Evolutionary conservation across 2,329 filamentous ascomycete species (phyloP), one percentile per base, ranked within the genome.

Genomic region (Xylaria sp.): DNA sequence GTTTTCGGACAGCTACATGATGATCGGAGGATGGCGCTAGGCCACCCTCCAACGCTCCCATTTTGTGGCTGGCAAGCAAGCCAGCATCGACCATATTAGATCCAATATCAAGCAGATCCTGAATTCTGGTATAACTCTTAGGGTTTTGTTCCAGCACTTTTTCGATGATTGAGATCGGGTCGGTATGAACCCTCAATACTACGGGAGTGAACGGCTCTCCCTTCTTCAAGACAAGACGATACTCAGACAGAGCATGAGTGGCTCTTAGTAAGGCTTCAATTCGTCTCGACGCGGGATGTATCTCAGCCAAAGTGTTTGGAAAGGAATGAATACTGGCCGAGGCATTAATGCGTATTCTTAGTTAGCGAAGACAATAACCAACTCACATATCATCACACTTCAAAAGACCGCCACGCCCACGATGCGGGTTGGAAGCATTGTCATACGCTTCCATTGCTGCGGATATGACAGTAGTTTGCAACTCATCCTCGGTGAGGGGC

Each of bases 181-280:
- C 93, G 0, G 87, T 82, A 76, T 92, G 92, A 20, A 93, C 90
- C n/a, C 93, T 88, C 25, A 96, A 87, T 54, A 91, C 89, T 36
- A 94, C 91, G 1, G 93, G 93, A 58, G 89, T 91, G 73, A 96
- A 94, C 0, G 92, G 92, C 65, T 94, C 91, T 56, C 91, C 92
- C 74, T 94, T 91, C 71, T 93, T 93, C 13, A 96, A 84, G 0
- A 91, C 92, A 4, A 97, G 84, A 2, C 91, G 90, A 77, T 95
- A 96, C 69, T 91, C 89, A 23, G 91, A 92, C 57, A 96, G 83
- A 1, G 89, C 85, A 79, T 96, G 92, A 0, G 93, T 94, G 3
- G 92, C 91, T 70, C 85, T 86, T 10, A 95, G 81, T 2, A 97
- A 82, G 6, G 91, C 87, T 60, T 90, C 87, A 3, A 90, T 85